Conservation (phyloP, 345 rosid genomes). For the Populus nigra region DNA sequence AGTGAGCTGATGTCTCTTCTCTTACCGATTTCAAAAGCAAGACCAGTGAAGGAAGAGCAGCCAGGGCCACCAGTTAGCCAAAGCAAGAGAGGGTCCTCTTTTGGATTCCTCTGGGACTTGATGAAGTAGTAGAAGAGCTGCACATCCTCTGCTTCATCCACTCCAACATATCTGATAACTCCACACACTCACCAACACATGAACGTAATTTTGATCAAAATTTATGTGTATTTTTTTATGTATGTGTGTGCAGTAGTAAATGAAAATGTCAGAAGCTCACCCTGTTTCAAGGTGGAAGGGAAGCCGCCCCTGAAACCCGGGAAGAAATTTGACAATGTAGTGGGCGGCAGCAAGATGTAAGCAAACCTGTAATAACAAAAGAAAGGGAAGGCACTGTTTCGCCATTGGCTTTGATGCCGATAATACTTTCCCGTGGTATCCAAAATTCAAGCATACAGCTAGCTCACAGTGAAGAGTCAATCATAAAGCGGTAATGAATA, state of each 20-base stretch:
- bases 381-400: neutral
- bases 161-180: conserved; percentile 21
- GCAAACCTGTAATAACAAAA: neutral
- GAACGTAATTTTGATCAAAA: neutral
- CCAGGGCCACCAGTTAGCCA: conserved; percentile 35
- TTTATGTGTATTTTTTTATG: too few relatives aligned
- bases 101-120: conserved; percentile 17
- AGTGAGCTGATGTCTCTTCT: neutral
- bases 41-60: conserved; percentile 25
- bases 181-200: neutral
- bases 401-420: neutral
- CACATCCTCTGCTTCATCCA: conserved; percentile 26
- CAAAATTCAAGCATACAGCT: too few relatives aligned
- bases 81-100: conserved; percentile 23
- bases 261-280: neutral
- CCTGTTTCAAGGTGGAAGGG: conserved; percentile 27
- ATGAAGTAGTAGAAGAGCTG: conserved; percentile 30
- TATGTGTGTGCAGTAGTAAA: neutral
- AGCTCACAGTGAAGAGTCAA: too few relatives aligned
- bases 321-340: conserved; percentile 8
- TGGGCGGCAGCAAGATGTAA: neutral
- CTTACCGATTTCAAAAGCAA: conserved; percentile 21
- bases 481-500: too few relatives aligned
- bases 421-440: too few relatives aligned
- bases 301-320: conserved; percentile 24